phyloP scores from a whole-genome alignment of 148 eudicot species.

The Chenopodium formosanum region DNA sequence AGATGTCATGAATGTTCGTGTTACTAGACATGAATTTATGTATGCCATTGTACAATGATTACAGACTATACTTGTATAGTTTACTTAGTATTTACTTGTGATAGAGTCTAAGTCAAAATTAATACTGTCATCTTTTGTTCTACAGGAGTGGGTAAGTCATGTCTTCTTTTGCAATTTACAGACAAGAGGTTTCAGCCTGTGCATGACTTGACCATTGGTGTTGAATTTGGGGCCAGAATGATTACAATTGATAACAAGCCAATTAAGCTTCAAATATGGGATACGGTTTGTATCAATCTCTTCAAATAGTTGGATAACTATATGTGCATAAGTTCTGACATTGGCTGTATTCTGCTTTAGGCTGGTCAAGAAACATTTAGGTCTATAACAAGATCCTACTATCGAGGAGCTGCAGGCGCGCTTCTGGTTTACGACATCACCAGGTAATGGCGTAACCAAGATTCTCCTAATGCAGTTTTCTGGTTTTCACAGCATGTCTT shows the following conservation, averaged over 20 bases:
- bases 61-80: neutral
- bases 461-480: neutral
- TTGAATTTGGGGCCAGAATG: conserved; percentile 51
- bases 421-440: conserved; percentile 50
- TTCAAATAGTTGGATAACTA: neutral
- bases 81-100: neutral
- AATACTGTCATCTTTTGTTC: conserved; percentile 14
- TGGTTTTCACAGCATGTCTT: neutral
- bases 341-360: conserved; percentile 24
- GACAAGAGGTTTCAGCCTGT: conserved; percentile 50
- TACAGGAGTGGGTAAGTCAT: conserved; percentile 53
- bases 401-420: conserved; percentile 52
- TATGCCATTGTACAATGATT: neutral
- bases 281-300: conserved; percentile 29
- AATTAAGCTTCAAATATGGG: conserved; percentile 50
- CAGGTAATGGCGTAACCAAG: conserved; percentile 22
- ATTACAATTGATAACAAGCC: conserved; percentile 46
- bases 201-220: conserved; percentile 49
- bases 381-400: conserved; percentile 45
- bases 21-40: neutral
- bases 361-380: conserved; percentile 52
- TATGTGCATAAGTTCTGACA: neutral
- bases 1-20: neutral
- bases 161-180: conserved; percentile 46
- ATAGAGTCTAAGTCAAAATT: neutral